A percentile compares a stretch with the other conserved stretches of the same genome.
These are phyloP conservation scores for Talaromyces sp. DNA, from an alignment of 2,329 filamentous ascomycete genomes.

Conservation along the genomic window DNA sequence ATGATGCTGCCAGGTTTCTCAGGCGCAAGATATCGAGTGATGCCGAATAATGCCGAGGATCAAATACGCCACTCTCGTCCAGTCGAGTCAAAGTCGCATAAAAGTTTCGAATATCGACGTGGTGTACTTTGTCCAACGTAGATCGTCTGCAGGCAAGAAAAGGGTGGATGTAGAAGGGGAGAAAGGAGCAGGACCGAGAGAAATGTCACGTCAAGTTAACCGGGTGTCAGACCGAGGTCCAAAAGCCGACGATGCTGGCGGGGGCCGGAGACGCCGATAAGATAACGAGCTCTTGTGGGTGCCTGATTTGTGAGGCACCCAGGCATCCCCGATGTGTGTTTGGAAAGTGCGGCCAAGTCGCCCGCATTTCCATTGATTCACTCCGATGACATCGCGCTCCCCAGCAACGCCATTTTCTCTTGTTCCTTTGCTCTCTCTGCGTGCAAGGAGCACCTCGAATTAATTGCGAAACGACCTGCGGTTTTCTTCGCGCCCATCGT, in stretches of 20 bases:
- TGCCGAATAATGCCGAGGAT: not conserved
- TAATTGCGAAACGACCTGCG: not conserved
- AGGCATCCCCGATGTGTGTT: not conserved
- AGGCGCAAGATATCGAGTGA: not conserved
- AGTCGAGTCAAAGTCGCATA: not conserved
- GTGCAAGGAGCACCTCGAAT: not conserved
- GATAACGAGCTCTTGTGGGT: slow-evolving; percentile 1
- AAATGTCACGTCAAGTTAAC: not conserved
- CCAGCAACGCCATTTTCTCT: not conserved
- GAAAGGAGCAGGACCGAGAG: not conserved
- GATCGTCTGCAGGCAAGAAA: not conserved
- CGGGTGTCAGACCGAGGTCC: not conserved
- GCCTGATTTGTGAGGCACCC: slow-evolving; percentile 1
- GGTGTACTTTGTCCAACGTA: not conserved
- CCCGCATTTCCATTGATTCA: slow-evolving; percentile 4
- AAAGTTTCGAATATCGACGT: not conserved
- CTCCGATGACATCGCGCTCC: not conserved
- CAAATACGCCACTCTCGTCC: not conserved
- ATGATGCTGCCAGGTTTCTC: slow-evolving; percentile 36
- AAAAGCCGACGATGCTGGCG: not conserved
- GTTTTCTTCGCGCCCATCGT: not conserved
- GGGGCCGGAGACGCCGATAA: slow-evolving; percentile 4
- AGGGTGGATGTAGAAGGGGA: not conserved
- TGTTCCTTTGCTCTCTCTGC: slow-evolving; percentile 9
- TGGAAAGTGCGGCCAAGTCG: slow-evolving; percentile 11